Base-by-base conservation (phyloP, 371 early-diverging fungal genomes). In the Mortierella polycephala region DNA sequence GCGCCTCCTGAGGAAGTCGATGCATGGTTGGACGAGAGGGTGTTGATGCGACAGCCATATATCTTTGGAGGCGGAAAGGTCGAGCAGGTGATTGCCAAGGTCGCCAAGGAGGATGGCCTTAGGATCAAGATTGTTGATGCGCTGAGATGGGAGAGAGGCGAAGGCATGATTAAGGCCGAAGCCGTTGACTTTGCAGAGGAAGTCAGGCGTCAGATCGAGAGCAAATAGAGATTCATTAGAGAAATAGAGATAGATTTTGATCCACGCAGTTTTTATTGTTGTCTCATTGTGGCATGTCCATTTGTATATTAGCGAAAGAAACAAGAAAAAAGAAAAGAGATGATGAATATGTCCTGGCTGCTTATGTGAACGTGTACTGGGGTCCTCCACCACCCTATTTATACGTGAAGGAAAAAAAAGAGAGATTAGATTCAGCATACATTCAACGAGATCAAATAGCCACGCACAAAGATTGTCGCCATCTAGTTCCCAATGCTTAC, bases 81-180 rank as follows among this genome's bases (percentile, higher is more conserved):
- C 14, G 83, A 57, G 55, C 86, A 88, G 77, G 91, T 84, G 65
- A 83, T 91, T 72, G 85, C 77, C 59, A 81, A 81, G 74, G 75
- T 69, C 44, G 83, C 84, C 47, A 71, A 81, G 53, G 82, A 76
- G 8, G 85, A 82, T 9, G 83, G 83, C 11, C 80, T 79, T 8
- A 62, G 79, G 55, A 67, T 89, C 39, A 80, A 74, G 55, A 81
- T 93, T 16, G 69, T 69, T n/a, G 92, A 90, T 58, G 95, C 92
- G 74, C 76, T 88, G 60, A 86, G 97, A 62, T 93, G 88, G 85
- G 92, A 93, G 83, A 91, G 91, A 57, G 97, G 96, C 61, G 96
- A 95, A 75, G 94, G 94, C 55, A 89, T 95, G 67, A 92, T 91
- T 60, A 93, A 94, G 82, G 85, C 87, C 45, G 88, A 85, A 67